A percentile compares a stretch with the other conserved stretches of the same genome.
These are phyloP conservation scores for Flaveria trinervia DNA, from an alignment of 129 eudicot species.

Conservation along the genomic window DNA sequence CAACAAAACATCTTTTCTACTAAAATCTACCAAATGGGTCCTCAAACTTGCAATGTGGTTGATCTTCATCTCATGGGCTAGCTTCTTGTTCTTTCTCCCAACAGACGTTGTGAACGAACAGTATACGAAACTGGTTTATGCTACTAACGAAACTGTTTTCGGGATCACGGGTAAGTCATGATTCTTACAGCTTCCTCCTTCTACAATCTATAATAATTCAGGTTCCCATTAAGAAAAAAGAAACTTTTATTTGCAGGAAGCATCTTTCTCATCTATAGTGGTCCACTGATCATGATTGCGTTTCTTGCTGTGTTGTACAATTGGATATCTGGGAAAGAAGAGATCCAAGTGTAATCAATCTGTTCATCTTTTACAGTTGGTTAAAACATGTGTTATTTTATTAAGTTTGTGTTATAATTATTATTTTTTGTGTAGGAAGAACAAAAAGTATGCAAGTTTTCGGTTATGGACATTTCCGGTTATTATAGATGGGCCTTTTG, in stretches of 20 bases:
- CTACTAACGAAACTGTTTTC: slow-evolving; percentile 50
- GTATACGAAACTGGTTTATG: slow-evolving; percentile 23
- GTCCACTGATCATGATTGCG: slow-evolving; percentile 61
- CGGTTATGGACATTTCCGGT: slow-evolving; percentile 91
- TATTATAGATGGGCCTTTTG: slow-evolving; percentile 82
- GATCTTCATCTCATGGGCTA: slow-evolving; percentile 70
- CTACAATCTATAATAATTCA: too few species aligned
- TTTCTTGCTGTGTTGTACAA: slow-evolving; percentile 61
- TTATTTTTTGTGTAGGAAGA: slow-evolving; percentile 40
- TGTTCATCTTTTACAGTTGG: background rate
- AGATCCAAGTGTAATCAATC: slow-evolving; percentile 49
- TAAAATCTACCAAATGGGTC: slow-evolving; percentile 55
- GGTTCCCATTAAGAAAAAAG: background rate
- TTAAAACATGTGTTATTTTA: background rate
- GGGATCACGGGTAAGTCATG: slow-evolving; percentile 57
- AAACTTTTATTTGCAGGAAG: slow-evolving; percentile 50
- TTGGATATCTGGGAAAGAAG: slow-evolving; percentile 57
- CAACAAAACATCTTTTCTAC: slow-evolving; percentile 37
- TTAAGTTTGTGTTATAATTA: background rate
- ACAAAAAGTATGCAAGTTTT: slow-evolving; percentile 51
- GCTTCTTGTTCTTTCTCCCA: slow-evolving; percentile 55
- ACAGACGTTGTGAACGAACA: slow-evolving; percentile 27
- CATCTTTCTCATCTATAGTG: slow-evolving; percentile 58
- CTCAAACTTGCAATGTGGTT: slow-evolving; percentile 68
- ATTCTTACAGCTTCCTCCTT: background rate